Evolutionary conservation across 352 stramenopile genomes (phyloP), one percentile per base, ranked within the genome.

Genomic region (Salisapilia sapeloensis): DNA sequence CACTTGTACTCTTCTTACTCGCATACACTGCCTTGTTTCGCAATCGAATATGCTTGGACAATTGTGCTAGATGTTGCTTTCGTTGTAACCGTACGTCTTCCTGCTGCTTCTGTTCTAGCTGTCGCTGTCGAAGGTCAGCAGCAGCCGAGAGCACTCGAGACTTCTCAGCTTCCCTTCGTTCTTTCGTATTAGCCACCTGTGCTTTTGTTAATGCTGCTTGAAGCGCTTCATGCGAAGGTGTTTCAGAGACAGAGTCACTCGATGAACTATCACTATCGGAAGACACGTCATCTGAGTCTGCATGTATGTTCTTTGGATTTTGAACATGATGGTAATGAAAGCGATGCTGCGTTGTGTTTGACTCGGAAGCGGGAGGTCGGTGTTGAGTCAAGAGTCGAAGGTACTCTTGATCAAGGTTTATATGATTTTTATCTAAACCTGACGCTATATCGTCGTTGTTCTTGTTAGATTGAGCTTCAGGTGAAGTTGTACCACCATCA

Each of bases 231-330:
- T 69, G 60, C 2, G 56, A 57, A 6, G 55, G 49, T 20, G 80
- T 58, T 24, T 67, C 48, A 19, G 64, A 82, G 9, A 80, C 61
- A 24, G 66, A 47, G 13, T 80, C 54, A 12, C 78, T 78, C 1
- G 56, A 66, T 13, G 60, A 47, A 20, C 67, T 48, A 6, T 80
- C 45, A 9, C 34, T 36, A 23, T 52, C 42, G 60, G 57, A 77
- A 0, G 43, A 48, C 13, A 37, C 39, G 21, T 43, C 35, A 4
- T 33, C 17, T 8, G 36, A 13, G 2, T 24, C 13, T 6, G 20
- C 31, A 30, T 39, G 13, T 0, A 13, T 43, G 19, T 13, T 39
- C 8, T 16, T 10, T 20, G 1, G 6, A 14, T 11, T 8, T 18
- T 31, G n/a, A n/a, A n/a, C n/a, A n/a, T n/a, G n/a, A n/a, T n/a